Base-by-base conservation (phyloP, 140 eudicot species). In the Ambrosia hybrid region DNA sequence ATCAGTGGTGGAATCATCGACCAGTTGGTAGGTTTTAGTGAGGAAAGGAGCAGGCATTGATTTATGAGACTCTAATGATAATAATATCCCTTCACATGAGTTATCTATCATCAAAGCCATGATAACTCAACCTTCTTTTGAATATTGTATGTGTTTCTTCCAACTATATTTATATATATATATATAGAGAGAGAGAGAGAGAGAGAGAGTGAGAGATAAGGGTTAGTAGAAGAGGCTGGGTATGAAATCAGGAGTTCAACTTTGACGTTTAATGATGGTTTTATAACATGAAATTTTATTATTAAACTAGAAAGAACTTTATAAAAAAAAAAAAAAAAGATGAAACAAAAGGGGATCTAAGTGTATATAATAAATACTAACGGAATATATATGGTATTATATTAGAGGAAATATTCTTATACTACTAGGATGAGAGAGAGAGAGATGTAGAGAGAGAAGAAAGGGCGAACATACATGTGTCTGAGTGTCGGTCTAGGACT, bases 11-110 rank as follows among this genome's bases (percentile, higher is more conserved):
- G 97, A 93, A 74, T 93, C 98, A 48, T 93, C 97, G 0, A 93
- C 94, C 1, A 93, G 77, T 65, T 93, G 98, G 57, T 93, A 93
- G 1, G 98, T 93, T 57, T 93, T 93, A 4, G 98, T 93, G 15
- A 93, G 84, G 38, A 93, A 93, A n/a, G 98, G 98, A 14, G 98
- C 98, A 0, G 98, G 98, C 39, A 93, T 93, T 63, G 96, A 78
- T 81, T 93, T 93, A 66, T 84, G 85, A 8, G 90, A 83, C 67
- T 93, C 98, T 58, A 93, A 70, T 10, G 98, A 87, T n/a, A 90
- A 73, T 11, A 89, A 73, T 11, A 85, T 85, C 51, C 96, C 89
- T 17, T 89, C 98, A 58, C 91, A 83, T 49, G 74, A 67, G 60
- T 87, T 85, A 53, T 93, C 96, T 43, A 93, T 66, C 97, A 93